phyloP scores from a whole-genome alignment of 371 early-diverging fungal genomes.

The Actinomortierella wolfii region DNA sequence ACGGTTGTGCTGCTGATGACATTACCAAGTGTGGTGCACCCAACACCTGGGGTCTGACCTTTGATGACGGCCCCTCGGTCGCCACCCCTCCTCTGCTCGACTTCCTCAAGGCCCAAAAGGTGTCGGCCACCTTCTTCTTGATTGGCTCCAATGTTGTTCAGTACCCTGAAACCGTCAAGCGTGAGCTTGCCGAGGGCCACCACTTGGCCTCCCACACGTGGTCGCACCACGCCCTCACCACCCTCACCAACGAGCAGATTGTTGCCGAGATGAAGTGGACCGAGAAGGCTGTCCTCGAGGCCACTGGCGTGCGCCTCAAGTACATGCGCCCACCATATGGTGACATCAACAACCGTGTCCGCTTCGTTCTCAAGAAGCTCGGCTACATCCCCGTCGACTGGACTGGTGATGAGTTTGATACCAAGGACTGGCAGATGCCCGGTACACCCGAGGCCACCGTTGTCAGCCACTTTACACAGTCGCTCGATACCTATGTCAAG shows the following conservation, averaged over 20 bases:
- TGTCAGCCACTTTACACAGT: too few species aligned
- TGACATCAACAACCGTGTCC: constrained; percentile 72
- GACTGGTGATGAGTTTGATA: constrained; percentile 45
- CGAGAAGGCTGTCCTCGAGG: constrained; percentile 64
- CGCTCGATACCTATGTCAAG: constrained; percentile 20
- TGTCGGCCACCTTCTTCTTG: constrained; percentile 68
- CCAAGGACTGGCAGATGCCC: constrained; percentile 46
- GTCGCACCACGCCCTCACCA: constrained; percentile 69
- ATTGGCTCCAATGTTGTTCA: constrained; percentile 61
- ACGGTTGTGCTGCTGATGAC: constrained; percentile 28
- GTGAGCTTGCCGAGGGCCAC: constrained; percentile 47
- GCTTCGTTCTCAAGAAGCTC: constrained; percentile 59
- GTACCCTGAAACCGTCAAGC: constrained; percentile 55
- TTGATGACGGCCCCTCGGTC: constrained; percentile 66
- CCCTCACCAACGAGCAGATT: constrained; percentile 65
- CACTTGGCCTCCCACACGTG: constrained; percentile 54
- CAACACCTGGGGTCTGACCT: constrained; percentile 63
- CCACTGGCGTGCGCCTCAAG: constrained; percentile 58
- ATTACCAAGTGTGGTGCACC: constrained; percentile 26
- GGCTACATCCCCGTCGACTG: constrained; percentile 57
- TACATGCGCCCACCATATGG: constrained; percentile 69
- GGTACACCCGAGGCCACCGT: background rate
- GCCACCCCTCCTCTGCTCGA: constrained; percentile 54
- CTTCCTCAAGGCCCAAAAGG: constrained; percentile 52
- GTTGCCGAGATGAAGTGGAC: constrained; percentile 77